Base-by-base conservation (phyloP, 805 yeast species). In the Suhomyces xylopsoci region DNA sequence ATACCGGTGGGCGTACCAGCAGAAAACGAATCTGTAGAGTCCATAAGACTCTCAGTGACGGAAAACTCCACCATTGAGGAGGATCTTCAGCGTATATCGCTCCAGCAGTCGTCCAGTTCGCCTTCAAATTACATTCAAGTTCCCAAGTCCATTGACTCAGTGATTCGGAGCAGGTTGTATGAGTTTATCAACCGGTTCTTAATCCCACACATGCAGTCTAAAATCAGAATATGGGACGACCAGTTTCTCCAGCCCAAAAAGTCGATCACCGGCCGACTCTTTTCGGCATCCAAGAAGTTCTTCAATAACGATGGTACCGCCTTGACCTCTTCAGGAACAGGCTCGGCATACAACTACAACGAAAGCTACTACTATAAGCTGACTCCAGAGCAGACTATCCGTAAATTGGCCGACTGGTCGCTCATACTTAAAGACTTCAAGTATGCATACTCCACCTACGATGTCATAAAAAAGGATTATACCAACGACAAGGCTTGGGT, bases 341-440 rank as follows among this genome's bases (percentile, higher is more conserved):
- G 45, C 25, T 57, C 68, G 10, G 51, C 67, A 2, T 89, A 79
- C 67, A 81, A 81, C 62, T 57, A 72, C 4, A 71, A 69, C 3
- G 82, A 77, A 43, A 86, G 84, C 20, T 82, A 75, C 58, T 91
- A 90, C 63, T 69, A 80, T 43, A 81, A 82, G 9, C 74, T 80
- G 2, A 75, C 90, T 0, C 79, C 85, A 0, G 97, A 90, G 60
- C 87, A 89, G 63, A 77, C 82, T 43, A 77, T 91, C 25, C 76
- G 98, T 48, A 87, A 88, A 63, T 73, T 93, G 25, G 98, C 96
- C 0, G 99, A 94, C 66, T 90, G 96, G 90, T 84, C 91, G 6
- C 83, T 93, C 62, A 89, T 94, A 84, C 70, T 92, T n/a, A 81
- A 91, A 36, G 97, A 94, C 71, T 93, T 87, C 75, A 85, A 85